Evolutionary conservation across 257 asterid species (phyloP).

Genomic region (Solanum gandarillasii): DNA sequence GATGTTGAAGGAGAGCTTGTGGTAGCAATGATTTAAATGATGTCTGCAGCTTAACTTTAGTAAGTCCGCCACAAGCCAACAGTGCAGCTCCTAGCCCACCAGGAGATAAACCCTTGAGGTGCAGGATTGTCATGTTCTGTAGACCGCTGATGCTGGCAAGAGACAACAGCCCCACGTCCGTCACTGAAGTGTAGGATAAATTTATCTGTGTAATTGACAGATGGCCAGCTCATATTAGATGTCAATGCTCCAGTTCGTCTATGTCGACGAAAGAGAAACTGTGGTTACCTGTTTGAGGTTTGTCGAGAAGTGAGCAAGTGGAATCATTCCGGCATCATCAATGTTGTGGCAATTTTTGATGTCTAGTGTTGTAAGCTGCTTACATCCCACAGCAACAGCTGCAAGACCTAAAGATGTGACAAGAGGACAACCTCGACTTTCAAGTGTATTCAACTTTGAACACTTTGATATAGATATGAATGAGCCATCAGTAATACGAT

Average conservation of each 20-base stretch:
- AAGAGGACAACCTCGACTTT: slow-evolving; percentile 72
- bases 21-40: slow-evolving; percentile 56
- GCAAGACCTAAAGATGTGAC: slow-evolving; percentile 65
- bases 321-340: slow-evolving; percentile 69
- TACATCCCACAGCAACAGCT: slow-evolving; percentile 67
- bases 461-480: slow-evolving; percentile 64
- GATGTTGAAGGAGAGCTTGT: slow-evolving; percentile 36
- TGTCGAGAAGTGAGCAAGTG: slow-evolving; percentile 62
- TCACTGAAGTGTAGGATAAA: slow-evolving; percentile 69
- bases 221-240: not conserved
- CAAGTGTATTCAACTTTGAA: slow-evolving; percentile 49
- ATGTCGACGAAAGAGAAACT: not conserved
- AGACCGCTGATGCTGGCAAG: slow-evolving; percentile 71
- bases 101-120: slow-evolving; percentile 49
- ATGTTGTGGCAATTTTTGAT: slow-evolving; percentile 61
- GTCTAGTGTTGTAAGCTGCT: slow-evolving; percentile 58
- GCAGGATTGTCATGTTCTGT: slow-evolving; percentile 64
- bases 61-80: slow-evolving; percentile 70
- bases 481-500: slow-evolving; percentile 43
- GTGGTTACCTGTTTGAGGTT: slow-evolving; percentile 68
- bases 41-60: slow-evolving; percentile 67
- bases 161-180: slow-evolving; percentile 63
- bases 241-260: not conserved
- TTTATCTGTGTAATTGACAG: slow-evolving; percentile 40
- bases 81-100: slow-evolving; percentile 60